Conservation (phyloP, 176 grass and related monocot species). For the Puya raimondii region DNA sequence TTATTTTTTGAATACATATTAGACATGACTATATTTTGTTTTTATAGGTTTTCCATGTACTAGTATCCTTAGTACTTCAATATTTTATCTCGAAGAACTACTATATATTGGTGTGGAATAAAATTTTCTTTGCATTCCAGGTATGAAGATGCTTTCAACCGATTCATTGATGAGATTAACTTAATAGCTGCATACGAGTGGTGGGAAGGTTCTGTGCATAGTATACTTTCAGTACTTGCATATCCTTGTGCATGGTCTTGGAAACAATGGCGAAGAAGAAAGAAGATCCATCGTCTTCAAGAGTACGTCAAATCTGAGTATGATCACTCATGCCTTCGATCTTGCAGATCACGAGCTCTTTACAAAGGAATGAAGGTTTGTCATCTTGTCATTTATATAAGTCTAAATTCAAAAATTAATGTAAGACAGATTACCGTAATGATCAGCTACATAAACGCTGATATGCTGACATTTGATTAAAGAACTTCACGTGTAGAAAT, state of each 20-base stretch:
- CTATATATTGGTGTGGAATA: not conserved
- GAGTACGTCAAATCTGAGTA: conserved; percentile 97
- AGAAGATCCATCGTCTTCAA: conserved; percentile 84
- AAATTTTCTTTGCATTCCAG: conserved; percentile 22
- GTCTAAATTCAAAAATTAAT: not conserved
- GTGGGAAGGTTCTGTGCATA: conserved; percentile 99
- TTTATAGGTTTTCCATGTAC: not conserved
- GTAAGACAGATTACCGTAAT: no score
- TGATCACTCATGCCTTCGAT: conserved; percentile 91
- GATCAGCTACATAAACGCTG: no score
- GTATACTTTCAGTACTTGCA: conserved; percentile 87
- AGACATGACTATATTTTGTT: conserved; percentile 2
- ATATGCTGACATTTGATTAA: no score
- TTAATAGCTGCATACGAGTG: conserved; percentile 89
- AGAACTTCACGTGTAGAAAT: no score
- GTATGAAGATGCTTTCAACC: conserved; percentile 98
- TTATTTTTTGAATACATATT: not conserved
- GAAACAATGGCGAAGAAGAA: conserved; percentile 96
- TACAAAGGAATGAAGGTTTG: conserved; percentile 99
- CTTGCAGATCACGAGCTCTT: conserved; percentile 94
- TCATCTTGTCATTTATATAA: conserved; percentile 20
- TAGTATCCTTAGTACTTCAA: not conserved
- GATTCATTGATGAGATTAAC: conserved; percentile 96
- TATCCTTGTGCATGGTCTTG: conserved; percentile 99
- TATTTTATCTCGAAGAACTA: no score